phyloP scores from a whole-genome alignment of 2,329 filamentous ascomycete genomes.

The Cercospora sesami region DNA sequence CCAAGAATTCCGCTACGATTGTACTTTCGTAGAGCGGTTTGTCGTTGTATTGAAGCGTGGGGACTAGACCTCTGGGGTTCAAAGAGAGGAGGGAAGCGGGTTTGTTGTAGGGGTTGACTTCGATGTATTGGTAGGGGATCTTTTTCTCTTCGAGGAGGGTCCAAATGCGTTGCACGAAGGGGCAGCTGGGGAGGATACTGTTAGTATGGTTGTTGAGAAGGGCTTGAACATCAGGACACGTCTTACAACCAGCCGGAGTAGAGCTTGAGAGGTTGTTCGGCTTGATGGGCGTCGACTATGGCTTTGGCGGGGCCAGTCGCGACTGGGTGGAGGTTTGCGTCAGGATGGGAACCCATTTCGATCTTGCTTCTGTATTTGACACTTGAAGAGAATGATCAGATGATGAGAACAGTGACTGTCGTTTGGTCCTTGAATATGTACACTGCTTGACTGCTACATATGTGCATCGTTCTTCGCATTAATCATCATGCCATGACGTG shows the following conservation, averaged over 20 bases:
- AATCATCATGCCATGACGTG: slow-evolving; percentile 12
- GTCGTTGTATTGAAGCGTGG: slow-evolving; percentile 59
- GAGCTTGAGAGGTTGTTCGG: slow-evolving; percentile 37
- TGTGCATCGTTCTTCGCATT: slow-evolving; percentile 3
- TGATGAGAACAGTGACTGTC: background rate
- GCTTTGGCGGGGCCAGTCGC: slow-evolving; percentile 48
- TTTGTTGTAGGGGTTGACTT: slow-evolving; percentile 77
- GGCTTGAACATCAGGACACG: too few relatives aligned
- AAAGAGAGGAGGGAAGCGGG: slow-evolving; percentile 65
- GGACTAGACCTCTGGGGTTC: slow-evolving; percentile 74
- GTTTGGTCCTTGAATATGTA: background rate
- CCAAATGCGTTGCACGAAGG: slow-evolving; percentile 68
- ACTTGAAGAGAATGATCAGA: background rate
- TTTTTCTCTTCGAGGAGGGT: slow-evolving; percentile 71
- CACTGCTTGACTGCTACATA: slow-evolving; percentile 3
- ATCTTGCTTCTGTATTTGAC: background rate
- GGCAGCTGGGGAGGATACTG: too few relatives aligned
- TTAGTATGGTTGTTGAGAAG: too few relatives aligned
- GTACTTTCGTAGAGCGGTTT: slow-evolving; percentile 71
- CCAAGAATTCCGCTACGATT: slow-evolving; percentile 73
- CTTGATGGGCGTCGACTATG: slow-evolving; percentile 38
- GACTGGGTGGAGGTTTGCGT: slow-evolving; percentile 47
- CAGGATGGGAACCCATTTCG: slow-evolving; percentile 38
- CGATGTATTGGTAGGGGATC: slow-evolving; percentile 67
- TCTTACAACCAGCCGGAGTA: slow-evolving; percentile 42